phyloP scores from a whole-genome alignment of 2,329 filamentous ascomycete genomes.

The Sclerotinia spermophila region DNA sequence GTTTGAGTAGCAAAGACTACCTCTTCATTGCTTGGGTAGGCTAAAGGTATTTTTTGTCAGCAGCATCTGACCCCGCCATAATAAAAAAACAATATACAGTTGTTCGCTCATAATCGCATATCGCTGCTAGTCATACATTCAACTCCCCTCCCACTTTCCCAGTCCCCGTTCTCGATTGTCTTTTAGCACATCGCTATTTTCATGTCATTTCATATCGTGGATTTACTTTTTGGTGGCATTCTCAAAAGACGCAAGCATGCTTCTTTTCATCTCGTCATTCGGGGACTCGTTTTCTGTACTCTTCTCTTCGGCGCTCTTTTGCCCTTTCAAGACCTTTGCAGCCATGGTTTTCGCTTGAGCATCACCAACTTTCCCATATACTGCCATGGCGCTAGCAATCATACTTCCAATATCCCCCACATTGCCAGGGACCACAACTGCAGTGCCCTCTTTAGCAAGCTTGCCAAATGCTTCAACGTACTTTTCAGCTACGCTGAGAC shows the following conservation, averaged over 20 bases:
- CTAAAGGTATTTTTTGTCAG: constrained; percentile 8
- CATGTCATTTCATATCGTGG: constrained; percentile 18
- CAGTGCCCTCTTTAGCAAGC: constrained; percentile 91
- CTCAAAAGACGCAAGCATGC: constrained; percentile 48
- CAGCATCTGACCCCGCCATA: constrained; percentile 14
- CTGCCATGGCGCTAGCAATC: constrained; percentile 93
- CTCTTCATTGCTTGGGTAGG: constrained; percentile 1
- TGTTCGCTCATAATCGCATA: constrained; percentile 6
- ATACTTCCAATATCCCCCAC: constrained; percentile 94
- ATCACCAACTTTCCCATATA: constrained; percentile 90
- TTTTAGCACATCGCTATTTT: neutral
- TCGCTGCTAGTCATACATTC: constrained; percentile 17
- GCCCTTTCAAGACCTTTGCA: constrained; percentile 45
- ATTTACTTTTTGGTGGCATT: constrained; percentile 35
- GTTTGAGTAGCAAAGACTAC: constrained; percentile 7
- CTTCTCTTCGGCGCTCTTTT: constrained; percentile 35
- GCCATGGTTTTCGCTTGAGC: constrained; percentile 68
- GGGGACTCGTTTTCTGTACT: constrained; percentile 34
- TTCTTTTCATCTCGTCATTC: constrained; percentile 44
- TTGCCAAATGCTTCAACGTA: constrained; percentile 95
- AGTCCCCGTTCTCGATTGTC: neutral
- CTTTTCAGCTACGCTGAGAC: constrained; percentile 89
- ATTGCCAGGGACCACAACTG: constrained; percentile 92
- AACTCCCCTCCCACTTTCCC: constrained; percentile 7
- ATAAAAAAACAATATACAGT: constrained; percentile 13